Base-by-base conservation (phyloP, 2,329 filamentous ascomycete genomes). In the Trichoderma cornu-damae region DNA sequence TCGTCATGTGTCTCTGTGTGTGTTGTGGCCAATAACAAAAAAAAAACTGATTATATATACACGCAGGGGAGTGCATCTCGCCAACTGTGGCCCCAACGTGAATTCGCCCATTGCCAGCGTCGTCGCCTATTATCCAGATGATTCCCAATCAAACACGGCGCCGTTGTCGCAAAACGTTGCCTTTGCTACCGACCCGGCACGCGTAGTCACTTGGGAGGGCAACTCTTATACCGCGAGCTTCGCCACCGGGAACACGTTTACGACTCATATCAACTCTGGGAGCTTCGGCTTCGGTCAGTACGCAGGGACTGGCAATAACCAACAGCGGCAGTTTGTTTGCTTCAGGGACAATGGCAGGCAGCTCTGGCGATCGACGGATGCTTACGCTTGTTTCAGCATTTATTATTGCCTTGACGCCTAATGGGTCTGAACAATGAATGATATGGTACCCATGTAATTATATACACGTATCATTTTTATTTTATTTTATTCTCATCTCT, bases 361-460 rank as follows among this genome's bases (percentile, higher is more conserved):
- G 40, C 50, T 54, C 4, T 54, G 50, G 50, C 20, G 50, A 12
- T 34, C 50, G 3, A 18, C 50, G 0, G 8, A 18, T 18, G 50
- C 50, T 26, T 54, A 44, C 7, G 50, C 50, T 28, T 54, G 50
- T 16, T 54, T 54, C 6, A 54, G 50, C 30, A 54, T 54, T 26
- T 54, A 54, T 30, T 54, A 54, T 6, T 54, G 50, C 20, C 50
- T 54, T 14, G 38, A 54, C 32, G 50, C 50, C 9, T 54, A 46
- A 28, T 9, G 2, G 2, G 3, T 22, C n/a, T 8, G 3, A 20
- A 40, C 6, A 30, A n/a, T 12, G 5, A 20, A n/a, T n/a, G n/a
- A n/a, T n/a, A n/a, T n/a, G n/a, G n/a, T n/a, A n/a, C n/a, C n/a
- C n/a, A n/a, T n/a, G n/a, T n/a, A n/a, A n/a, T n/a, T n/a, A n/a